Conservation (phyloP, 805 yeast genomes). For the Metschnikowia chrysomelidarum region DNA sequence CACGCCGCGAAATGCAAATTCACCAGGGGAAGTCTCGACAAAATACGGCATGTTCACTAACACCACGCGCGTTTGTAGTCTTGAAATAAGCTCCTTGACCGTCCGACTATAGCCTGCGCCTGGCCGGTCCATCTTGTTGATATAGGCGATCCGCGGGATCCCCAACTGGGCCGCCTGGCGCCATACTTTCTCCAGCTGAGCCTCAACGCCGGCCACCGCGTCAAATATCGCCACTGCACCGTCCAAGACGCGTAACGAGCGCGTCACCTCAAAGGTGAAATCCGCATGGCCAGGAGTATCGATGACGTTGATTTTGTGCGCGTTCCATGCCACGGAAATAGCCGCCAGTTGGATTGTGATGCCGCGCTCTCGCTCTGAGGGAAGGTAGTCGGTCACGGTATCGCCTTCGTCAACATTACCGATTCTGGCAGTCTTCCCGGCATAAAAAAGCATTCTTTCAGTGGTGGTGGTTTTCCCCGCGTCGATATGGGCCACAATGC, state of each 20-base stretch:
- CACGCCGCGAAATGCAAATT: slow-evolving; percentile 60
- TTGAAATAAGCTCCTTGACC: slow-evolving; percentile 75
- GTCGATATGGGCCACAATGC: slow-evolving; percentile 98
- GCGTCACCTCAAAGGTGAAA: slow-evolving; percentile 88
- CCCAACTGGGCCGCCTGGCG: slow-evolving; percentile 65
- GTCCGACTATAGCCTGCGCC: slow-evolving; percentile 95
- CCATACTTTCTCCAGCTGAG: slow-evolving; percentile 98
- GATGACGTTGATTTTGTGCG: slow-evolving; percentile 74
- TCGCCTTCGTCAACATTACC: slow-evolving; percentile 98
- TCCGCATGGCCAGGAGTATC: slow-evolving; percentile 99
- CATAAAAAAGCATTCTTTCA: slow-evolving; percentile 87
- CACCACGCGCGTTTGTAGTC: slow-evolving; percentile 70
- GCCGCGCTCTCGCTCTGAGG: slow-evolving; percentile 89
- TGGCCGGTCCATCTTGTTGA: slow-evolving; percentile 94
- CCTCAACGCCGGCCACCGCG: slow-evolving; percentile 97
- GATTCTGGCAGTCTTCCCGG: slow-evolving; percentile 74
- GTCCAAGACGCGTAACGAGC: slow-evolving; percentile 87
- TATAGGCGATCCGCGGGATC: slow-evolving; percentile 76
- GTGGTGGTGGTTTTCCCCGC: slow-evolving; percentile 99
- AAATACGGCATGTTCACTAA: slow-evolving; percentile 79
- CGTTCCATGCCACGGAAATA: slow-evolving; percentile 83
- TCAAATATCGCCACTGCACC: slow-evolving; percentile 93
- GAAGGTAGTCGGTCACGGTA: slow-evolving; percentile 89
- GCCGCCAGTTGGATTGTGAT: slow-evolving; percentile 97
- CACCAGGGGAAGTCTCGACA: slow-evolving; percentile 27